Evolutionary conservation across 768 basidiomycete genomes (phyloP).

Genomic region (Cyathus striatus): DNA sequence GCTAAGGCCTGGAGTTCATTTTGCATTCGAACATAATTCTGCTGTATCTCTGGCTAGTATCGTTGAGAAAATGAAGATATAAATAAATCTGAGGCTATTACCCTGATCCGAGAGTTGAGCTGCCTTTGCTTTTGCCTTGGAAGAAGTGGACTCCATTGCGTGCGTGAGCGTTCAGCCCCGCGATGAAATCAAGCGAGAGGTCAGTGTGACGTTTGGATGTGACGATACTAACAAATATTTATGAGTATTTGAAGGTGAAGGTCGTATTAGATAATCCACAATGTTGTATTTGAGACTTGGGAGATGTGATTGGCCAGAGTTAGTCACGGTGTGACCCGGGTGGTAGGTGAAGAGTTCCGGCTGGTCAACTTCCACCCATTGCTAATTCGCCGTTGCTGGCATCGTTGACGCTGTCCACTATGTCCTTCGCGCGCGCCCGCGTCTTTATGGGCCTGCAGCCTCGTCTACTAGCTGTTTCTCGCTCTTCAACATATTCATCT

Average conservation of each 20-base stretch:
- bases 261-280: no score
- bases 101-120: conserved; percentile 68
- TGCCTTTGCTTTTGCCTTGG: conserved; percentile 57
- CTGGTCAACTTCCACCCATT: conserved; percentile 16
- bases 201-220: no score
- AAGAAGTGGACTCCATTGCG: conserved; percentile 28
- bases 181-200: no score
- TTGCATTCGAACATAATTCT: conserved; percentile 75
- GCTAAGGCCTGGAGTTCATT: conserved; percentile 89
- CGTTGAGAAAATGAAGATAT: conserved; percentile 28
- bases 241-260: no score
- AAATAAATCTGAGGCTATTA: conserved; percentile 17
- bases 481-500: conserved; percentile 23
- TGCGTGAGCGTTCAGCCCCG: conserved; percentile 3
- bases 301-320: conserved; percentile 41
- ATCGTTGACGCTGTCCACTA: conserved; percentile 32
- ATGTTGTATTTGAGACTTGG: conserved; percentile 22
- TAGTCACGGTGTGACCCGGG: conserved; percentile 19
- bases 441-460: conserved; percentile 49
- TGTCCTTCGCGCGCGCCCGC: conserved; percentile 55
- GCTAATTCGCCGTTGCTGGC: conserved; percentile 38
- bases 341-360: no score
- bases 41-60: conserved; percentile 74
- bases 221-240: no score
- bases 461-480: conserved; percentile 29